Conservation (phyloP, 805 yeast species). For the Metschnikowia henanensis region DNA sequence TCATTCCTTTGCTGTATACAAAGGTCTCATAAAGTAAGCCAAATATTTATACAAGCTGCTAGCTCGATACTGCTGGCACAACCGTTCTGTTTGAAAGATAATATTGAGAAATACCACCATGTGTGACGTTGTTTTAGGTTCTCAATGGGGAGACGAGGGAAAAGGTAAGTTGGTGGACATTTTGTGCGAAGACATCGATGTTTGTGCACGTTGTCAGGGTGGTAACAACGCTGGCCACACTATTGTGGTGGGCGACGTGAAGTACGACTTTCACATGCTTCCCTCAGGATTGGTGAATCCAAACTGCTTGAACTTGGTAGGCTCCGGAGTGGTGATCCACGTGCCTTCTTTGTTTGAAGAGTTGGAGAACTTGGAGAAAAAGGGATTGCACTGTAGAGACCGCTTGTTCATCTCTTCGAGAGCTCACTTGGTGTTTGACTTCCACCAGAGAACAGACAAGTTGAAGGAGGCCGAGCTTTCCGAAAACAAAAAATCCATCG, state of each 20-base stretch:
- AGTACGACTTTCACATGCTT: conserved; percentile 98
- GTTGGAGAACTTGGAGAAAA: conserved; percentile 73
- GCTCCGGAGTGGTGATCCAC: conserved; percentile 96
- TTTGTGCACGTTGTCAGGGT: conserved; percentile 98
- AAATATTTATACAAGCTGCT: no score
- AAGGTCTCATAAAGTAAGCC: conserved; percentile 15
- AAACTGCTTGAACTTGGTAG: conserved; percentile 84
- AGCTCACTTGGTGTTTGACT: conserved; percentile 95
- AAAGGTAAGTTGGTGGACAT: conserved; percentile 97
- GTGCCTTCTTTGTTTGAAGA: conserved; percentile 91
- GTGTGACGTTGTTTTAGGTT: conserved; percentile 93
- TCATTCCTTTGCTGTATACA: conserved; percentile 23
- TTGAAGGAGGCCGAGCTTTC: conserved; percentile 91
- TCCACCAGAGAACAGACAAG: conserved; percentile 97
- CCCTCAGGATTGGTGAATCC: conserved; percentile 98
- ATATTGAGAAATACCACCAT: conserved; percentile 34
- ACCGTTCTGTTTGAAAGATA: not conserved
- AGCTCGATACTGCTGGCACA: no score
- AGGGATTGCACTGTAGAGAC: conserved; percentile 75
- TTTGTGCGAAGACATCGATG: conserved; percentile 91
- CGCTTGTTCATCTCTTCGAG: conserved; percentile 88
- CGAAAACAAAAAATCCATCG: conserved; percentile 79
- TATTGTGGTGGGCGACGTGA: conserved; percentile 83
- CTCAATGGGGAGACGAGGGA: conserved; percentile 99
- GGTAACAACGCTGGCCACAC: conserved; percentile 99